phyloP scores from a whole-genome alignment of 441 rosid genomes.

The Geranium incanum region DNA sequence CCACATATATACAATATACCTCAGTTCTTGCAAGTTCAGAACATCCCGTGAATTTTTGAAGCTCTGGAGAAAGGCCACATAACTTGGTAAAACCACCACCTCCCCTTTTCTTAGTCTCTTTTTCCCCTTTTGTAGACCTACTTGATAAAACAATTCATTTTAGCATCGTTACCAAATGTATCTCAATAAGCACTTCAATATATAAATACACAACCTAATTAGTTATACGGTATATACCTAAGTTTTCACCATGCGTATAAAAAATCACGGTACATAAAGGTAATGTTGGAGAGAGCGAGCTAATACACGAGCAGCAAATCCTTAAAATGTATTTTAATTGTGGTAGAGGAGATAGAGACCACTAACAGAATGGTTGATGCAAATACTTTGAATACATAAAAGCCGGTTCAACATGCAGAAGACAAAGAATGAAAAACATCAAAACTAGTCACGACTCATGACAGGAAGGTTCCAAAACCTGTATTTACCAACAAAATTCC shows the following conservation, averaged over 20 bases:
- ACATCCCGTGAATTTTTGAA: slow-evolving; percentile 21
- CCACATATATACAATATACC: slow-evolving; percentile 11
- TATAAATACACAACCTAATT: background rate
- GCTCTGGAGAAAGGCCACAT: slow-evolving; percentile 25
- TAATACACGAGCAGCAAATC: background rate
- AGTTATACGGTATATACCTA: background rate
- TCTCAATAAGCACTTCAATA: background rate
- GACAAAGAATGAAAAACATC: background rate
- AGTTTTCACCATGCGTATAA: background rate
- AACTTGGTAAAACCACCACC: slow-evolving; percentile 22
- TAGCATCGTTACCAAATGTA: background rate
- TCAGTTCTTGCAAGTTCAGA: slow-evolving; percentile 25
- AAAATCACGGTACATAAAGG: background rate
- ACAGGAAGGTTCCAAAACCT: background rate
- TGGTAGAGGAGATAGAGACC: background rate
- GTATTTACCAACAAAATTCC: background rate
- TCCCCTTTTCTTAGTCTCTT: slow-evolving; percentile 21
- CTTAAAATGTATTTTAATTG: background rate
- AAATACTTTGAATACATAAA: too few species aligned
- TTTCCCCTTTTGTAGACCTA: slow-evolving; percentile 12
- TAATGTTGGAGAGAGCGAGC: background rate
- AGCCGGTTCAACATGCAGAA: background rate
- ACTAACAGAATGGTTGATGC: background rate
- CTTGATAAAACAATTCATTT: slow-evolving; percentile 2
- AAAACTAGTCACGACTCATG: background rate